phyloP scores from a whole-genome alignment of 441 rosid genomes.

The Corymbia calophylla region DNA sequence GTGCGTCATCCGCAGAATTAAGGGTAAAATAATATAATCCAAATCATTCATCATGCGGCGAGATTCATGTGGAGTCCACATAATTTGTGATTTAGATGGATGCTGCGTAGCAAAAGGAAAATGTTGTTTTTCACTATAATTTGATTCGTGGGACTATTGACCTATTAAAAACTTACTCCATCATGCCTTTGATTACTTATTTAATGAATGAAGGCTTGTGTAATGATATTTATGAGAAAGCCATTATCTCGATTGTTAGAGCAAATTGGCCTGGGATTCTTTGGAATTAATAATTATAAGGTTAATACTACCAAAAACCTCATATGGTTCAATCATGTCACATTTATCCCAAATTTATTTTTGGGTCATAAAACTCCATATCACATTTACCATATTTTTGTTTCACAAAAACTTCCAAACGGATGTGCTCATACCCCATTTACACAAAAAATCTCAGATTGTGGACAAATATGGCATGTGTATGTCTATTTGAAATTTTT shows the following conservation, averaged over 20 bases:
- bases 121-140: no score
- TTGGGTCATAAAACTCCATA: no score
- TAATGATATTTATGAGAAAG: neutral
- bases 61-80: neutral
- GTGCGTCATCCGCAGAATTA: neutral
- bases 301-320: fast-evolving
- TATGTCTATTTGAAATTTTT: no score
- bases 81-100: neutral
- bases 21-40: neutral
- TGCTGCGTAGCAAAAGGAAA: neutral
- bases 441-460: no score
- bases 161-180: neutral
- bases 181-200: neutral
- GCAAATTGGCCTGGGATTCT: neutral
- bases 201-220: neutral
- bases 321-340: neutral
- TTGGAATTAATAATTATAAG: neutral
- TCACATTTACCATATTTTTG: neutral
- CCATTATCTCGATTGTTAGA: neutral
- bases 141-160: no score
- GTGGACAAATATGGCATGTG: fast-evolving
- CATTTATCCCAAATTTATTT: no score
- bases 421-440: fast-evolving
- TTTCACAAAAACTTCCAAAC: fast-evolving
- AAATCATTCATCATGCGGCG: neutral